phyloP scores from a whole-genome alignment of 1,139 yeast species.

The Blastobotrys illinoisensis region DNA sequence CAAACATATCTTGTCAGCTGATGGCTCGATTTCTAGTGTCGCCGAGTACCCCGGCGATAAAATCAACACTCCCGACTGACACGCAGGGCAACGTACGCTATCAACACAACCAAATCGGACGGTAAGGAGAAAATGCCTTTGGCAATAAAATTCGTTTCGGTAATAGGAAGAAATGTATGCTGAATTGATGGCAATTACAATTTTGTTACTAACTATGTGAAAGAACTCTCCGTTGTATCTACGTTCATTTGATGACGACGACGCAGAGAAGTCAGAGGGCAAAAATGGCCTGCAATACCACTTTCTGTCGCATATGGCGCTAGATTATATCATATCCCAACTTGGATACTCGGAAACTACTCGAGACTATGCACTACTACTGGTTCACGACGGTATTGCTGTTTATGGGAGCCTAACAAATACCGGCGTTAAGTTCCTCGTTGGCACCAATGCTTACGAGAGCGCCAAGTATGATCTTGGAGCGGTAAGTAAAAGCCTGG shows the following conservation, averaged over 20 bases:
- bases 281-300: conserved; percentile 28
- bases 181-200: neutral
- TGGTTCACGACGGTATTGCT: conserved; percentile 40
- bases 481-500: conserved; percentile 23
- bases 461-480: conserved; percentile 27
- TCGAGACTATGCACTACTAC: conserved; percentile 31
- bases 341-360: conserved; percentile 24
- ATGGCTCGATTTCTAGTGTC: neutral
- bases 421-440: conserved; percentile 35
- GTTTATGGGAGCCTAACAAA: conserved; percentile 39
- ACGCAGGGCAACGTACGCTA: neutral
- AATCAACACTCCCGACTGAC: neutral
- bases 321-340: conserved; percentile 35
- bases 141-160: conserved; percentile 28
- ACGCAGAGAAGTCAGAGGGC: conserved; percentile 5
- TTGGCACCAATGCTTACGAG: conserved; percentile 34
- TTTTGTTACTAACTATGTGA: neutral
- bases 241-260: conserved; percentile 18
- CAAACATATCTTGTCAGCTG: conserved; percentile 4
- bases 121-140: conserved; percentile 19
- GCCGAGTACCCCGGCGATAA: neutral
- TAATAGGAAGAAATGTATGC: conserved; percentile 29
- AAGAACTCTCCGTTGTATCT: conserved; percentile 30
- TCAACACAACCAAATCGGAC: neutral
- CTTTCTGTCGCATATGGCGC: conserved; percentile 39